Evolutionary conservation across 768 basidiomycete species (phyloP).

Genomic region (Lyophyllum semitale): DNA sequence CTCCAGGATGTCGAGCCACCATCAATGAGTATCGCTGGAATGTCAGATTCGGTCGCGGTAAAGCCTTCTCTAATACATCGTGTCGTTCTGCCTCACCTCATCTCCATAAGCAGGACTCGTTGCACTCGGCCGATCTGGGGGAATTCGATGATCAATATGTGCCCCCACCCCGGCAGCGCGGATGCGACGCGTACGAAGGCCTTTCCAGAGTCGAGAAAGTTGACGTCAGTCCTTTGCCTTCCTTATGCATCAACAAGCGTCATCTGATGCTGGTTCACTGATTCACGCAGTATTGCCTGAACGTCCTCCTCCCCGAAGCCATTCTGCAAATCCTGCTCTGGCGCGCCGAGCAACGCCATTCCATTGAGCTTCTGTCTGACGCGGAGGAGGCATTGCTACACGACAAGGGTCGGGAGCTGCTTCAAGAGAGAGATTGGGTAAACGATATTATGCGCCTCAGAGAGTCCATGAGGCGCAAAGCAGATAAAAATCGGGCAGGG

Average conservation of each 20-base stretch:
- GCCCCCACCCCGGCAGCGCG: conserved; percentile 26
- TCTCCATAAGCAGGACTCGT: conserved; percentile 5
- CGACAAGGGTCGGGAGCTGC: conserved; percentile 44
- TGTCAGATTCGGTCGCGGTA: neutral
- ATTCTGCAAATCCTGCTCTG: conserved; percentile 75
- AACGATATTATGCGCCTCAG: conserved; percentile 54
- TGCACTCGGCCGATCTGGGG: neutral
- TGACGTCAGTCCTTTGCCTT: conserved; percentile 38
- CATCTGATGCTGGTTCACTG: neutral
- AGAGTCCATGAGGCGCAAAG: conserved; percentile 30
- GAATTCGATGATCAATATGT: neutral
- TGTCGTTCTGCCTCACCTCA: neutral
- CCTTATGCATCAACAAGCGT: neutral
- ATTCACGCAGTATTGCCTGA: conserved; percentile 60
- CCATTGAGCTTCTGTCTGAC: conserved; percentile 45
- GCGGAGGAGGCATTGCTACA: conserved; percentile 61
- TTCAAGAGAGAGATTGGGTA: conserved; percentile 69
- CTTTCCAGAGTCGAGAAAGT: conserved; percentile 50
- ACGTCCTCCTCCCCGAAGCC: conserved; percentile 72
- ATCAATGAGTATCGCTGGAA: neutral
- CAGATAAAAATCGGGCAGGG: conserved; percentile 13
- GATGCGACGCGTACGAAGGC: conserved; percentile 45
- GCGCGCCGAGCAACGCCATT: conserved; percentile 61
- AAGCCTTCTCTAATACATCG: neutral
- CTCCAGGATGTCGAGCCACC: conserved; percentile 3